These are phyloP conservation scores for Pyrenophora teres DNA, from an alignment of 2,329 filamentous ascomycete genomes.

Conservation along the genomic window DNA sequence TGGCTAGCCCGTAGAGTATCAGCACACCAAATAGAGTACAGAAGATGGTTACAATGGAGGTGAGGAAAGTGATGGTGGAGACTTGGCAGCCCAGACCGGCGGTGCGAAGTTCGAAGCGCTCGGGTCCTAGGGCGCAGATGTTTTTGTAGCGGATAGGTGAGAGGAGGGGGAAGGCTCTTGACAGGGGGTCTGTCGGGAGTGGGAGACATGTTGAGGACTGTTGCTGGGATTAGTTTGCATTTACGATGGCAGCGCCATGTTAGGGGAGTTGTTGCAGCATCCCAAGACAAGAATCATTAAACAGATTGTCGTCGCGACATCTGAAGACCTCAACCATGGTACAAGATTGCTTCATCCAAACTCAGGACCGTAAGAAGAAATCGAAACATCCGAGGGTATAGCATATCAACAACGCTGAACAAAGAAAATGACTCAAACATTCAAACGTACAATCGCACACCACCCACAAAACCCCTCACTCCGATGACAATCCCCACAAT, in stretches of 20 bases:
- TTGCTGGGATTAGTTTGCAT: background rate
- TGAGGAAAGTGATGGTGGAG: constrained; percentile 53
- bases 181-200: constrained; percentile 44
- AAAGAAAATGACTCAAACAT: background rate
- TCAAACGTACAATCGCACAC: constrained; percentile 49
- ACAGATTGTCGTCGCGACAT: no score
- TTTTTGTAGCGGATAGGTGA: constrained; percentile 45
- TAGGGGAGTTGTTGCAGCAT: background rate
- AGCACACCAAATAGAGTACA: constrained; percentile 48
- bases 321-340: no score
- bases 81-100: constrained; percentile 52
- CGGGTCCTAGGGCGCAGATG: constrained; percentile 45
- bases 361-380: no score
- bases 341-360: no score
- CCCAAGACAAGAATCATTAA: background rate
- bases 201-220: constrained; percentile 53
- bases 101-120: constrained; percentile 54
- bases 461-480: constrained; percentile 49
- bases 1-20: constrained; percentile 39
- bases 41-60: constrained; percentile 50
- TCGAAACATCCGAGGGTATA: no score
- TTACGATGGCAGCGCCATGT: no score
- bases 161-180: constrained; percentile 47
- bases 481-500: constrained; percentile 46
- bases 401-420: no score